Evolutionary conservation across 371 early-diverging fungal species (phyloP).

Genomic region (Haplosporangium sp.): DNA sequence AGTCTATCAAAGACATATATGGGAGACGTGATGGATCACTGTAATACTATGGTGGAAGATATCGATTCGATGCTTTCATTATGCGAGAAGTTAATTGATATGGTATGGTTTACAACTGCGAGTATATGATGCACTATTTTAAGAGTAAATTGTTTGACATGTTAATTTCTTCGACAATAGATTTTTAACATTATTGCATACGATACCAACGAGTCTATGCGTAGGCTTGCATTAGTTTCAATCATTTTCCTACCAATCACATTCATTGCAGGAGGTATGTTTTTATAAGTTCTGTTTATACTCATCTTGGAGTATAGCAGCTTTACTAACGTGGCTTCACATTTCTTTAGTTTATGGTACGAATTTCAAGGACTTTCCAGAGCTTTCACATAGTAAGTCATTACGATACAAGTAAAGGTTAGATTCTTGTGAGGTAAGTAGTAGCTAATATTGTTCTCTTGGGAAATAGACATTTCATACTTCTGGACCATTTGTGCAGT

Average conservation of each 20-base stretch:
- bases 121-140: not conserved
- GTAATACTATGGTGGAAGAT: slow-evolving; percentile 58
- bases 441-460: not conserved
- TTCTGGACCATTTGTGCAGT: slow-evolving; percentile 57
- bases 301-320: not conserved
- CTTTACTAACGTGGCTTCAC: not conserved
- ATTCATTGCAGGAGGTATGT: slow-evolving; percentile 58
- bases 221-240: slow-evolving; percentile 42
- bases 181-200: slow-evolving; percentile 60
- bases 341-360: slow-evolving; percentile 56
- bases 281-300: not conserved
- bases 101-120: slow-evolving; percentile 35
- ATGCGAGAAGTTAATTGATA: slow-evolving; percentile 53
- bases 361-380: slow-evolving; percentile 59
- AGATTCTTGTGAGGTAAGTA: too few relatives aligned
- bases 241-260: slow-evolving; percentile 59
- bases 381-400: slow-evolving; percentile 32
- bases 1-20: slow-evolving; percentile 53
- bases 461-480: slow-evolving; percentile 32
- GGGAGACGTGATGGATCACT: slow-evolving; percentile 60
- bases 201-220: slow-evolving; percentile 61
- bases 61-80: slow-evolving; percentile 55
- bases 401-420: too few relatives aligned
- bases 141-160: not conserved
- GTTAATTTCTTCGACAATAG: slow-evolving; percentile 12